Base-by-base conservation (phyloP, 2,329 filamentous ascomycete genomes). In the Cordyceps cicadae region DNA sequence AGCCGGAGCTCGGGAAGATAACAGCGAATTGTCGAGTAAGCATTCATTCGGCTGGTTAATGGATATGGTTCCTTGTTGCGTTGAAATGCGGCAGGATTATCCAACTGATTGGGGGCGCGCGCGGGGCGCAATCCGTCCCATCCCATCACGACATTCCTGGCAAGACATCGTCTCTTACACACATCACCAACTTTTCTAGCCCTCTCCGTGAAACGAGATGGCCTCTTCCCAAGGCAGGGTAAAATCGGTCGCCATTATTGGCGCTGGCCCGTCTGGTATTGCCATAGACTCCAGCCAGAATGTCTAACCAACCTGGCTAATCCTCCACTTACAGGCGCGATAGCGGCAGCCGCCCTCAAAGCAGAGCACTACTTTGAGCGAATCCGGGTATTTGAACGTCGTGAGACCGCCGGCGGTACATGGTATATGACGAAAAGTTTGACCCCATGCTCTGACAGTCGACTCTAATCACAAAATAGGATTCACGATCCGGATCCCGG, bases 401-500 rank as follows among this genome's bases (percentile, higher is more conserved):
- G 77, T 17, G 76, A 75, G 54, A 71, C 72, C 0, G 64, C 78
- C 0, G 78, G 77, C 0, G 78, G 78, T 17, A 79, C 76, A 65
- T 80, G 77, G 77, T 79, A 63, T 15, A 14, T 17, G 15, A 19
- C 32, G 2, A 9, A 5, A 11, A 21, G 7, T 3, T 29, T 53
- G 59, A 17, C 59, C 24, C 37, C n/a, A 11, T 14, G 9, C 2
- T 37, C 7, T 3, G 12, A 5, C 34, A 1, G n/a, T 32, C 12
- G 21, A 9, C 0, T 32, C 37, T 61, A 14, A 64, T 26, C 21
- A 2, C 0, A 1, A 12, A 1, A 12, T 21, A 82, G 80, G 81
- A 81, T 82, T 57, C 80, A 81, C 62, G 81, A 84, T 64, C 65
- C 75, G 0, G 72, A 74, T 9, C 75, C 78, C 2, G 68, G 70